Conservation (phyloP, 2,329 filamentous ascomycete genomes). For the Tolypocladium endophyticum region DNA sequence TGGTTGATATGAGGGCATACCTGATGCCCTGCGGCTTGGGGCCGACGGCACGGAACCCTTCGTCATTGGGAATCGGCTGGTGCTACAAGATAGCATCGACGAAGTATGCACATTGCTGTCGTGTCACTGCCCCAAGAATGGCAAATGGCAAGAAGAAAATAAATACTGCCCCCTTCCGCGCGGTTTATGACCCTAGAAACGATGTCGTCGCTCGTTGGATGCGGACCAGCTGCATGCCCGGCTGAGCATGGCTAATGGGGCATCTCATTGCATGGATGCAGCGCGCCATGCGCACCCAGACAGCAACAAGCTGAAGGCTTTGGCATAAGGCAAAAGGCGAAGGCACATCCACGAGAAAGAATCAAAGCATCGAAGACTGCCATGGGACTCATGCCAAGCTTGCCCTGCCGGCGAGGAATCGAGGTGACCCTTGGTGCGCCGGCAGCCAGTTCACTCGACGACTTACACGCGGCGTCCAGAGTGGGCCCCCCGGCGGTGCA, state of each 20-base stretch:
- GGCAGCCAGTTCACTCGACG: background rate
- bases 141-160: background rate
- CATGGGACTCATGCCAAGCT: background rate
- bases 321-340: background rate
- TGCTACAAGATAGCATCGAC: background rate
- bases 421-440: background rate
- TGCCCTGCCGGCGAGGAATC: background rate
- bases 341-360: background rate
- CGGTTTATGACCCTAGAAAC: background rate
- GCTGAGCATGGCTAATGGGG: background rate
- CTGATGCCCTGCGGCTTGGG: background rate
- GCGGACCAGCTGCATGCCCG: background rate
- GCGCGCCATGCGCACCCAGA: background rate
- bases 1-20: background rate
- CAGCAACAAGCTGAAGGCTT: background rate
- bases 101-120: background rate
- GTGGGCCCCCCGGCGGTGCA: background rate
- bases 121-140: no score
- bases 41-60: background rate
- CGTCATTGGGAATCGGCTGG: no score
- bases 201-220: no score
- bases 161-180: no score
- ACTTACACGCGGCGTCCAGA: slow-evolving; percentile 1
- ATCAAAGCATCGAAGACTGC: background rate
- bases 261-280: background rate